Evolutionary conservation across 2,329 filamentous ascomycete species (phyloP).

Genomic region (Metarhizium robertsii): DNA sequence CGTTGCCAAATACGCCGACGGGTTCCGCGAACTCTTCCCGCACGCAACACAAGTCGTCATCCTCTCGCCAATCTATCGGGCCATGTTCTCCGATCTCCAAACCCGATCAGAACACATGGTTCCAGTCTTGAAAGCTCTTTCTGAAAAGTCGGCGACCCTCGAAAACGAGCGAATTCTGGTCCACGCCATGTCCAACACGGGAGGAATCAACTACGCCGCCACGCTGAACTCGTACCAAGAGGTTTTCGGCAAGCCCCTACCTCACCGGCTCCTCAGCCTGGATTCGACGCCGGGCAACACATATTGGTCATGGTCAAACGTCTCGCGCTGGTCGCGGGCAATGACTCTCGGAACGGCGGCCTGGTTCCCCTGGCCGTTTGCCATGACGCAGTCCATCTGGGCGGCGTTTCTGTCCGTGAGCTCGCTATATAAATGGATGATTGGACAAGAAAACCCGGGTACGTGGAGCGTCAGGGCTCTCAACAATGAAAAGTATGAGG

Average conservation of each 20-base stretch:
- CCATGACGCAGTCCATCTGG: slow-evolving; percentile 38
- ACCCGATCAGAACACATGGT: slow-evolving; percentile 35
- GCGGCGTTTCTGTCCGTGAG: slow-evolving; percentile 30
- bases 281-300: slow-evolving; percentile 45
- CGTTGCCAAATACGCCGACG: slow-evolving; percentile 44
- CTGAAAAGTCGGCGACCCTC: slow-evolving; percentile 9
- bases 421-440: slow-evolving; percentile 22
- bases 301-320: slow-evolving; percentile 29
- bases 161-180: slow-evolving; percentile 29
- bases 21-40: slow-evolving; percentile 42
- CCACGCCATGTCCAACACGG: slow-evolving; percentile 50
- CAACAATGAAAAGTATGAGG: slow-evolving; percentile 27
- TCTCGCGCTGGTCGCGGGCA: slow-evolving; percentile 41
- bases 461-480: slow-evolving; percentile 26
- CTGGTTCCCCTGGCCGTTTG: slow-evolving; percentile 39
- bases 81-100: slow-evolving; percentile 32
- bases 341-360: slow-evolving; percentile 40
- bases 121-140: slow-evolving; percentile 30
- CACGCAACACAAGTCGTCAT: slow-evolving; percentile 39
- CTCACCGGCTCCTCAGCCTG: slow-evolving; percentile 37
- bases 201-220: slow-evolving; percentile 42
- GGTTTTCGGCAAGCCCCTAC: slow-evolving; percentile 28
- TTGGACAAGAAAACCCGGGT: slow-evolving; percentile 31
- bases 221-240: slow-evolving; percentile 37
- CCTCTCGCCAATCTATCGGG: slow-evolving; percentile 38